Base-by-base conservation (phyloP, 2,329 filamentous ascomycete species). In the Cryoendolithus antarcticus region DNA sequence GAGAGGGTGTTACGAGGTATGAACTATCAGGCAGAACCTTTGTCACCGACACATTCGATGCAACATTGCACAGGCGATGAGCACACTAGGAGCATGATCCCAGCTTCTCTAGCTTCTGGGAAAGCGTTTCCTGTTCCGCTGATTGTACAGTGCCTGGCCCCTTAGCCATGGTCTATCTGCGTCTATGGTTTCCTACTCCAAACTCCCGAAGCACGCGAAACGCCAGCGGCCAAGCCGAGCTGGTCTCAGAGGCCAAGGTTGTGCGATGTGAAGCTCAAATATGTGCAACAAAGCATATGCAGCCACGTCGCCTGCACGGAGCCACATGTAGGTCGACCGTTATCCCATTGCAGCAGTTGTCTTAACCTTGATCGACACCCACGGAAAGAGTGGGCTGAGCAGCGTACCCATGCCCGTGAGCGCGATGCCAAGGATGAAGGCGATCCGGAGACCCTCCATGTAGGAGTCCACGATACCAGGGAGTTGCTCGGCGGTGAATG, bases 401-500 rank as follows among this genome's bases (percentile, higher is more conserved):
- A 44, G 12, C 8, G 41, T 11, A 6, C 38, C 41, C 15, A 35
- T 36, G 9, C 29, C 40, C 6, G 39, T 30, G 6, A 44, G 21
- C 15, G 33, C 32, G 27, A 42, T 34, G 9, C 31, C 29, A 9
- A 44, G 12, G 4, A 36, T 32, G 24, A 44, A 42, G 5, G 21
- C 30, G 8, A 36, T 39, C 31, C 49, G 51, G 3, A 61, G 37
- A 1, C 58, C 56, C 4, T 48, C 48, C 53, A 60, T 57, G 37
- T 61, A 61, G 3, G 56, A 56, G 13, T 35, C 21, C 8, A 58
- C 30, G 32, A 61, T 51, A 2, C 50, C 55, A 2, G 42, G 33
- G 12, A 59, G 33, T 32, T 56, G 41, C 6, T 46, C 49, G 3
- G 45, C 30, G 10, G 40, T 40, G 40, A 62, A 59, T 1, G 49